These are phyloP conservation scores for Aspergillus leporis DNA, from an alignment of 495 filamentous ascomycete genomes.

Conservation along the genomic window DNA sequence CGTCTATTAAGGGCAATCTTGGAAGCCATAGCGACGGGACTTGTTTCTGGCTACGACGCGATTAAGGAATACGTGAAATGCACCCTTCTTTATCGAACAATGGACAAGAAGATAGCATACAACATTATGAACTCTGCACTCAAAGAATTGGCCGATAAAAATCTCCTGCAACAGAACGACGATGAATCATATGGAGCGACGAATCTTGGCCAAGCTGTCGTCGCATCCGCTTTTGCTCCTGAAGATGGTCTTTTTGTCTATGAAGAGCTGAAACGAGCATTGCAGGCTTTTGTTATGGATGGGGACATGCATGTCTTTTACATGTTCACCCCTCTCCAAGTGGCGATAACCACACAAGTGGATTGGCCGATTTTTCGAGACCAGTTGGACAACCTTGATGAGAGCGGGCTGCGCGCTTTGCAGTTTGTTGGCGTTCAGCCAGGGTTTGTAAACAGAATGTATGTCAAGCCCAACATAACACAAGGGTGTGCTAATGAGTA, in stretches of 20 bases:
- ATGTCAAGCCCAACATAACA: slow-evolving; percentile 14
- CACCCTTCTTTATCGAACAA: slow-evolving; percentile 64
- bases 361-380: slow-evolving; percentile 75
- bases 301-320: slow-evolving; percentile 85
- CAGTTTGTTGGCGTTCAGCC: slow-evolving; percentile 69
- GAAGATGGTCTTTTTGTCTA: slow-evolving; percentile 78
- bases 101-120: slow-evolving; percentile 55
- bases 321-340: slow-evolving; percentile 71
- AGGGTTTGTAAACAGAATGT: slow-evolving; percentile 72
- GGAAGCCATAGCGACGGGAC: slow-evolving; percentile 69
- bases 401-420: slow-evolving; percentile 69
- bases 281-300: slow-evolving; percentile 79
- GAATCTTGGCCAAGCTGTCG: slow-evolving; percentile 67
- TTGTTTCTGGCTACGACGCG: slow-evolving; percentile 67
- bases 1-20: slow-evolving; percentile 58
- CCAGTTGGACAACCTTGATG: slow-evolving; percentile 68
- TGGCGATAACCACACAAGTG: slow-evolving; percentile 48
- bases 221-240: slow-evolving; percentile 70
- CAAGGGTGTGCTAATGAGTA: slow-evolving; percentile 26
- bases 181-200: slow-evolving; percentile 63
- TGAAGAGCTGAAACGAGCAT: slow-evolving; percentile 64
- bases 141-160: slow-evolving; percentile 45
- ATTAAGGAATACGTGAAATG: slow-evolving; percentile 70
- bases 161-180: slow-evolving; percentile 33
- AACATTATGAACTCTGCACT: slow-evolving; percentile 58